Evolutionary conservation across 2,329 filamentous ascomycete genomes (phyloP).

Genomic region (Diplodia corticola): DNA sequence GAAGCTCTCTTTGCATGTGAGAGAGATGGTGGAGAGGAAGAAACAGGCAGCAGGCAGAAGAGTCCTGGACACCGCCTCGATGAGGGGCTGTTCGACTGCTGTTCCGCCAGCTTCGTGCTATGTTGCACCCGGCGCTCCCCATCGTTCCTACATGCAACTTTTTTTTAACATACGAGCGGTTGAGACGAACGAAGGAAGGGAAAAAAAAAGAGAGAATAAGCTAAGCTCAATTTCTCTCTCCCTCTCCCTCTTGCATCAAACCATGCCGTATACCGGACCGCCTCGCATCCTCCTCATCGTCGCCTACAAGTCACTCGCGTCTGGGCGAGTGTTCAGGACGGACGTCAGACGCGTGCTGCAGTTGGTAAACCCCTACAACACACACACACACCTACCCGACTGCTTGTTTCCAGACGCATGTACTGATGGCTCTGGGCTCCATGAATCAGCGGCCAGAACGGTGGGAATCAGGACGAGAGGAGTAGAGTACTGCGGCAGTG

Average conservation of each 20-base stretch:
- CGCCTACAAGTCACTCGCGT: neutral
- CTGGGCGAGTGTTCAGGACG: neutral
- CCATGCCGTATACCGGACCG: neutral
- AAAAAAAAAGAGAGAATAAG: neutral
- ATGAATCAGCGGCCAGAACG: too few species aligned
- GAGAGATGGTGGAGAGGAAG: neutral
- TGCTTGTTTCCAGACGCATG: too few species aligned
- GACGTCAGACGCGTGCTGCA: neutral
- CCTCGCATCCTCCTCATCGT: conserved; percentile 2
- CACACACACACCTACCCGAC: too few species aligned
- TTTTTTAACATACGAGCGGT: neutral
- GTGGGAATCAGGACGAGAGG: too few species aligned
- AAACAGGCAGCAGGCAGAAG: neutral
- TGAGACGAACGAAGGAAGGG: neutral
- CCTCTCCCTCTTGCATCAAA: neutral
- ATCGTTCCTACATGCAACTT: too few species aligned
- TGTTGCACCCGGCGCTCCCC: neutral
- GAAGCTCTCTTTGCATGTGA: neutral
- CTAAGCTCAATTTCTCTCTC: neutral
- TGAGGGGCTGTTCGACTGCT: neutral
- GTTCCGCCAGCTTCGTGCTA: neutral
- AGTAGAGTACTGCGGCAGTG: too few species aligned
- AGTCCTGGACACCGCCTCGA: neutral
- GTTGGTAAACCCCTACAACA: neutral
- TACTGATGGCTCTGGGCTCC: too few species aligned